Evolutionary conservation across 805 yeast species (phyloP), one percentile per base, ranked within the genome.

Genomic region (Wickerhamia fluorescens): DNA sequence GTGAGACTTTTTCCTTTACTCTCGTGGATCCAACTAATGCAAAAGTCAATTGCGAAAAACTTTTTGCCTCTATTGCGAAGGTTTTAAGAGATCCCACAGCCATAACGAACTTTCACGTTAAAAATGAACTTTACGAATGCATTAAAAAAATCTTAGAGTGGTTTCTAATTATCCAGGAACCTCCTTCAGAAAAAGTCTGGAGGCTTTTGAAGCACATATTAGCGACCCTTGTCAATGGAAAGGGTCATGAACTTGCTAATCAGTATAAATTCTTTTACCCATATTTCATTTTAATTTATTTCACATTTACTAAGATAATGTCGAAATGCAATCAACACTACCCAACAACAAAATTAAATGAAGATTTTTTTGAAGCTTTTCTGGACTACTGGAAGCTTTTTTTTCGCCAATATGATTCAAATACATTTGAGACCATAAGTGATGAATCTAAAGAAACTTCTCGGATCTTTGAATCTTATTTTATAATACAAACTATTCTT

Each of bases 101-200:
- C 6, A 20, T 33, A 6, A 13, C 28, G 4, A 28, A 28, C 6
- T 23, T 31, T 6, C 30, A 20, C 7, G 9, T 27, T 3, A 24
- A 19, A 3, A 21, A 30, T 1, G 51, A 47, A n/a, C 20, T 50
- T 4, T 42, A 43, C 14, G 28, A 34, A 2, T 45, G 53, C 2
- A 22, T 57, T 3, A 38, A 38, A 16, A 38, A 37, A 0, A 23
- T 61, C 6, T 36, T 57, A 4, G 39, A 44, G 22, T 62, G 68
- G 68, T 27, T 36, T 18, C 39, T 62, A 14, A 51, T 56, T 10
- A 14, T 49, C 3, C 65, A 60, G 25, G 50, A 51, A 21, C 28
- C 37, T 5, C 53, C 59, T 2, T 14, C 39, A 3, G 44, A 36
- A 4, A 36, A 24, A n/a, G 25, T 41, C n/a, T 36, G 48, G 44